Conservation (phyloP, 192 early-diverging fungal species). For the Podila minutissima region DNA sequence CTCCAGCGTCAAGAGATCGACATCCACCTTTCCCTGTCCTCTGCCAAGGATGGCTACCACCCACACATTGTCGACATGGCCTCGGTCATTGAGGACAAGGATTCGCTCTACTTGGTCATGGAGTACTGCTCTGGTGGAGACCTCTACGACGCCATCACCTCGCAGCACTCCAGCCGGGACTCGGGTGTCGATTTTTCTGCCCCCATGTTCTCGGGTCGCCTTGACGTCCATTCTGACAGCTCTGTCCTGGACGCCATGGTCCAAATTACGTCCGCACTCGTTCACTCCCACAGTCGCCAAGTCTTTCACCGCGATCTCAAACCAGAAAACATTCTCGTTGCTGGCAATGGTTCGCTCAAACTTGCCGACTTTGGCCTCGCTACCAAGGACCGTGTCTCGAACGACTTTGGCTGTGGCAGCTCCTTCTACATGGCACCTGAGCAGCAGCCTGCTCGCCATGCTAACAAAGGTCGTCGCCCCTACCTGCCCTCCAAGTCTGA, state of each 20-base stretch:
- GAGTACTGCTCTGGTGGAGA: slow-evolving; percentile 95
- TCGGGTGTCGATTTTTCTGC: slow-evolving; percentile 51
- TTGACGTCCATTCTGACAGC: slow-evolving; percentile 42
- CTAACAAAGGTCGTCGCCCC: slow-evolving; percentile 36
- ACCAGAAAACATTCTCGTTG: slow-evolving; percentile 78
- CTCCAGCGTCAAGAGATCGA: slow-evolving; percentile 68
- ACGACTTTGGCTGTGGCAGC: slow-evolving; percentile 90
- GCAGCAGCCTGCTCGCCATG: slow-evolving; percentile 65
- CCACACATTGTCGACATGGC: slow-evolving; percentile 88
- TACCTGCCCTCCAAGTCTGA: slow-evolving; percentile 81
- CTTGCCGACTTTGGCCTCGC: slow-evolving; percentile 95
- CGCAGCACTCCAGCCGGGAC: slow-evolving; percentile 69
- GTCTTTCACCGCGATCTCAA: slow-evolving; percentile 96
- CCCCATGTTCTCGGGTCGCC: background rate
- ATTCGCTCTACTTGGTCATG: slow-evolving; percentile 95
- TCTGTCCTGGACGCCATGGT: slow-evolving; percentile 74
- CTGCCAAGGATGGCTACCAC: slow-evolving; percentile 58
- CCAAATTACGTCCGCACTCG: slow-evolving; percentile 69
- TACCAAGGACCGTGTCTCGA: slow-evolving; percentile 79
- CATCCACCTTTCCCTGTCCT: slow-evolving; percentile 64
- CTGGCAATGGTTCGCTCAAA: slow-evolving; percentile 75
- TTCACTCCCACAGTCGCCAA: slow-evolving; percentile 47
- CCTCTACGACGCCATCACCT: slow-evolving; percentile 94
- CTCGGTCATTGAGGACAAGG: slow-evolving; percentile 89
- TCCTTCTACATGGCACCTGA: slow-evolving; percentile 73